Base-by-base conservation (phyloP, 129 eudicot species). In the Pulicaria dysenterica region DNA sequence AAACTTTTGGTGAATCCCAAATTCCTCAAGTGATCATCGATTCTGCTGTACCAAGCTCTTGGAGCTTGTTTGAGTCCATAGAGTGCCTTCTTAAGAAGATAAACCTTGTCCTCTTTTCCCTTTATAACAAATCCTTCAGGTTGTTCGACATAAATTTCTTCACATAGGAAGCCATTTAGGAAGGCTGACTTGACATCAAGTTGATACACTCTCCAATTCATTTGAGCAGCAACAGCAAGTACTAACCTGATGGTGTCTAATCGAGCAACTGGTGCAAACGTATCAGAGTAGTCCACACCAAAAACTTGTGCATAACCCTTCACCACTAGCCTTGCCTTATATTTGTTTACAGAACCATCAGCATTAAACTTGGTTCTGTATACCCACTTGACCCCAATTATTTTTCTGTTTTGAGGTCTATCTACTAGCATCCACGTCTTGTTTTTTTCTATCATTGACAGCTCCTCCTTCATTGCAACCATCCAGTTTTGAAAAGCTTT, bases 51-150 rank as follows among this genome's bases (percentile, higher is more conserved):
- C 62, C 79, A 69, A 3, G 69, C 73, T 15, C 70, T 17, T 4
- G 86, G 79, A 0, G 79, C 81, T 15, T 78, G 73, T 14, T 78
- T 78, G 0, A 78, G 10, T 0, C 75, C 82, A 38, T 79, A 83
- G 0, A 79, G n/a, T 4, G 81, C 81, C 11, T 79, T 74, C 13
- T 75, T 69, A 9, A 79, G 40, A 7, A 3, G 24, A 24, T 63
- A 59, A 17, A 83, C 84, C 7, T 79, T 79, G 0, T 15, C 72
- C 15, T 78, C 75, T 46, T 62, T n/a, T 3, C 79, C 78, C 12
- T 61, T 4, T 0, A 44, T 7, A 1, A 6, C 53, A 48, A 57
- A 83, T 1, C 84, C 87, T 8, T 38, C 14, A 2, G 71, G 83
- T 48, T 83, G 75, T 8, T 78, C 46, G 6, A 83, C 77, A 68